A percentile compares a stretch with the other conserved stretches of the same genome.
Evolutionary conservation across 805 yeast species (phyloP).

Genomic region (Candida endomychidarum): DNA sequence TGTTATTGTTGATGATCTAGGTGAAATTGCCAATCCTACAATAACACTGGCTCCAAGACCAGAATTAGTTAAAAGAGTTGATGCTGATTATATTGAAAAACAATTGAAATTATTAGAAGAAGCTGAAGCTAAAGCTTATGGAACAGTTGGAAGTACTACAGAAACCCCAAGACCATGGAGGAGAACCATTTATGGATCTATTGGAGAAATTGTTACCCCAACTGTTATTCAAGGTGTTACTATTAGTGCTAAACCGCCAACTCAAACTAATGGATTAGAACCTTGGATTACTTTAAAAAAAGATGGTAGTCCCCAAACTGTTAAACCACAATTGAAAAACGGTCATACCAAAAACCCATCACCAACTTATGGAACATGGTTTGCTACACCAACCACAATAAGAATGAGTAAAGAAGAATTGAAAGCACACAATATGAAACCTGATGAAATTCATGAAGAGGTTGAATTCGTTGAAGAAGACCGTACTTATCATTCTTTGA

Average conservation of each 20-base stretch:
- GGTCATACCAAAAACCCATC: constrained; percentile 64
- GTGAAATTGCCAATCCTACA: no score
- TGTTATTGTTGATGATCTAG: constrained; percentile 7
- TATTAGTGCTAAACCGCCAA: constrained; percentile 67
- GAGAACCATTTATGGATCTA: constrained; percentile 61
- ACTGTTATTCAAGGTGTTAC: constrained; percentile 65
- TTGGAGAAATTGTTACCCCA: constrained; percentile 61
- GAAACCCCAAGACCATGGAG: constrained; percentile 60
- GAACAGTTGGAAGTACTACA: constrained; percentile 13
- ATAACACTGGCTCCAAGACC: constrained; percentile 8
- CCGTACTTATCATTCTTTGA: constrained; percentile 65
- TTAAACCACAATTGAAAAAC: constrained; percentile 71
- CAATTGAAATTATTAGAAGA: constrained; percentile 11
- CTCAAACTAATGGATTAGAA: constrained; percentile 64
- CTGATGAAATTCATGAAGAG: constrained; percentile 58
- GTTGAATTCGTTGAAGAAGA: constrained; percentile 63
- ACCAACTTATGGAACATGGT: constrained; percentile 77
- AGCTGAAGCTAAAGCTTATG: constrained; percentile 8
- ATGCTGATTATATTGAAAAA: constrained; percentile 14
- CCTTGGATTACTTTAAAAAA: constrained; percentile 81
- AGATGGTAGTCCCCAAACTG: constrained; percentile 77
- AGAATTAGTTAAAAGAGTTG: constrained; percentile 12
- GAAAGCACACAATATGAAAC: constrained; percentile 72
- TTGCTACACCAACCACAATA: constrained; percentile 64
- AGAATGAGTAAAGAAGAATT: constrained; percentile 59